Evolutionary conservation across 2,329 filamentous ascomycete genomes (phyloP).

Genomic region (Neurospora sp.): DNA sequence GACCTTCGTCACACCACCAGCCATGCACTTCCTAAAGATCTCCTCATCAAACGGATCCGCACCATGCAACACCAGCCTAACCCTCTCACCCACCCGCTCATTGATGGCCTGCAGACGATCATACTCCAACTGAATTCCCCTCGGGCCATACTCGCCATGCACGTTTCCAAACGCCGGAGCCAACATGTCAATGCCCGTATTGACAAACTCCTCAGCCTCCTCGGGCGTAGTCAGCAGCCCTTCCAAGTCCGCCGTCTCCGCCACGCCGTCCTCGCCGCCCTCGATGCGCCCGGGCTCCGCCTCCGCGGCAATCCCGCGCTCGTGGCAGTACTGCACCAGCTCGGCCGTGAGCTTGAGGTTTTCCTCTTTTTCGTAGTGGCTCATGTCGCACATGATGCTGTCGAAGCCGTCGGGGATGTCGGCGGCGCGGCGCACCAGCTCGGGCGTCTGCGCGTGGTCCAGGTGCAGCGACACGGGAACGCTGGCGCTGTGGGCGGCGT

Average conservation of each 20-base stretch:
- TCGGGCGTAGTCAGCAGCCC: constrained; percentile 54
- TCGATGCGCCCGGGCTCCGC: constrained; percentile 53
- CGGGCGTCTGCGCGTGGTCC: constrained; percentile 56
- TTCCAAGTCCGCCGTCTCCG: constrained; percentile 42
- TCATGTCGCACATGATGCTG: constrained; percentile 67
- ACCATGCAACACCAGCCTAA: constrained; percentile 38
- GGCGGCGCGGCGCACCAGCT: constrained; percentile 50
- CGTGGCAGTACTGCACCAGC: constrained; percentile 53
- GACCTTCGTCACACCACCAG: constrained; percentile 35
- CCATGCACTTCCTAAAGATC: constrained; percentile 35
- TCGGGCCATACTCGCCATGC: constrained; percentile 61
- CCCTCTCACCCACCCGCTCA: constrained; percentile 32
- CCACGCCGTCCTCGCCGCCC: constrained; percentile 61
- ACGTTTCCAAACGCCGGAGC: constrained; percentile 71
- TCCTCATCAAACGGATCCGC: constrained; percentile 37
- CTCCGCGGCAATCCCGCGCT: constrained; percentile 54
- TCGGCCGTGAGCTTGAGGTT: constrained; percentile 53
- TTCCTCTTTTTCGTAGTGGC: constrained; percentile 58
- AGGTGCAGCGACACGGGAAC: constrained; percentile 56
- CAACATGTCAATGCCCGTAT: constrained; percentile 62
- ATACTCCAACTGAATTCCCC: constrained; percentile 54
- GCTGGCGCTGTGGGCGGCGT: constrained; percentile 43
- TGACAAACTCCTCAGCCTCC: constrained; percentile 60
- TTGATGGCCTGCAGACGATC: constrained; percentile 36
- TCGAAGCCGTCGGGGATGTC: constrained; percentile 53